These are phyloP conservation scores for Pleurotus eryngii DNA, from an alignment of 768 basidiomycete genomes.

Conservation along the genomic window DNA sequence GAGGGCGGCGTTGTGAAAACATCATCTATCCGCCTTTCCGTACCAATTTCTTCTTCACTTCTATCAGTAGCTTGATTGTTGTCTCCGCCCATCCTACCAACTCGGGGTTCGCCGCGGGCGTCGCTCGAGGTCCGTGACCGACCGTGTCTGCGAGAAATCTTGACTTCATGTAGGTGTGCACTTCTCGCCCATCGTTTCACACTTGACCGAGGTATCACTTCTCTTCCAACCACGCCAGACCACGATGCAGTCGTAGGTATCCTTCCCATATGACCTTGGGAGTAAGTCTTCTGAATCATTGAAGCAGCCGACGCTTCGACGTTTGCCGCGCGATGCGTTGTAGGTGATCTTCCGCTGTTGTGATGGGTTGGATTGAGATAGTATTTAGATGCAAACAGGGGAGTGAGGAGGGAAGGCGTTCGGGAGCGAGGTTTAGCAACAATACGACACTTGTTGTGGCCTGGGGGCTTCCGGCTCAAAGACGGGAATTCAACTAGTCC, in stretches of 20 bases:
- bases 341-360: too few species aligned
- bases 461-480: slow-evolving; percentile 3
- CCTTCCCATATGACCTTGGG: neutral
- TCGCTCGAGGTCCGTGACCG: neutral
- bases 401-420: slow-evolving; percentile 26
- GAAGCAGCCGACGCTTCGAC: neutral
- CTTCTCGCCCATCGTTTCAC: slow-evolving; percentile 13
- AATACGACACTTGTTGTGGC: slow-evolving; percentile 7
- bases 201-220: slow-evolving; percentile 1
- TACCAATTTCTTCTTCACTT: neutral
- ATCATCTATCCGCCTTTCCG: neutral
- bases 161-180: slow-evolving; percentile 14
- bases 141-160: neutral
- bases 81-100: neutral
- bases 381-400: neutral
- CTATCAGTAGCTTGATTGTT: neutral
- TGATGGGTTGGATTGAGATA: neutral
- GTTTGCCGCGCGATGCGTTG: too few species aligned
- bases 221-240: slow-evolving; percentile 1
- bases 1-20: neutral
- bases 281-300: slow-evolving; percentile 4
- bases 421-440: slow-evolving; percentile 19
- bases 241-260: slow-evolving; percentile 4
- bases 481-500: slow-evolving; percentile 13
- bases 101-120: neutral